Evolutionary conservation across 106 monocot genomes (phyloP), one percentile per base, ranked within the genome.

Genomic region (Dendrobium chrysotoxum): DNA sequence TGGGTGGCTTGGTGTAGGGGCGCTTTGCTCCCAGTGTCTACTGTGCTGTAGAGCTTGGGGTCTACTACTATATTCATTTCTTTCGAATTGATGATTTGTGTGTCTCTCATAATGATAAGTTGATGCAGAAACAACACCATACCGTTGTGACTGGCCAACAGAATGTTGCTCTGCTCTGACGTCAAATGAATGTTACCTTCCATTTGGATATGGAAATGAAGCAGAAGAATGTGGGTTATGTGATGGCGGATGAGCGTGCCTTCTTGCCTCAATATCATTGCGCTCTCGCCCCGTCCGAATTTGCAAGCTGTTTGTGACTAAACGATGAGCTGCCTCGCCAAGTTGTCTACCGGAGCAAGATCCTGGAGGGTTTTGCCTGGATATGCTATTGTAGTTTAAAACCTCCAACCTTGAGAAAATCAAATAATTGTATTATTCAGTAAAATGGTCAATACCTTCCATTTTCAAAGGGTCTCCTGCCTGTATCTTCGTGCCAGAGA

Each of bases 401-500:
- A 74, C 20, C 13, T 39, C 44, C 44, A 31, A 4, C 5, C 16
- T 12, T n/a, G 31, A 79, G 78, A 42, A 25, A 41, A 75, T 13
- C 1, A 40, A 68, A 13, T n/a, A 46, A 79, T n/a, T 75, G 47
- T 28, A 23, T 16, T 30, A 5, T 6, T 13, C 31, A 73, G 4
- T 53, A 31, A 15, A 77, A 38, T 44, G 40, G n/a, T n/a, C 17
- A 23, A 53, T 87, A 86, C 87, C 92, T 92, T 84, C 86, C 84
- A 82, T 89, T 87, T 78, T 87, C 85, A 28, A 77, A 18, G 54
- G 82, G 88, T 78, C 87, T 91, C 83, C 98, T 90, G 47, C 98
- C 98, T 77, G 50, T 68, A 81, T 98, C 98, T 85, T 98, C 92
- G 81, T 98, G 98, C 98, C 98, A 98, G 12, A 98, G 82, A 85